Conservation (phyloP, 23 red algal genomes). For the Chondrus crispus region DNA sequence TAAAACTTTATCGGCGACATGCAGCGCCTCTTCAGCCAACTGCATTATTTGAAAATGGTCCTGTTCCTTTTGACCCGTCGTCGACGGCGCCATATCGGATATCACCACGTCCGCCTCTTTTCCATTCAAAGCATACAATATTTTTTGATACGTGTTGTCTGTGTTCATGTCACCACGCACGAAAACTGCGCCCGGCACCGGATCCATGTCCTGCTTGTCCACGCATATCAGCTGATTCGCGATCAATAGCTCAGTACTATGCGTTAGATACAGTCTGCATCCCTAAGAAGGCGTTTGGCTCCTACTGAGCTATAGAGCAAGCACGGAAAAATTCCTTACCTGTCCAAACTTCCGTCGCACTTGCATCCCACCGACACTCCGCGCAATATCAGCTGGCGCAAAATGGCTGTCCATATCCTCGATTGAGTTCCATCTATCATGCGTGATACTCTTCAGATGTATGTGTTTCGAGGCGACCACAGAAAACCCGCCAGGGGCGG, state of each 20-base stretch:
- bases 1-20: constrained; percentile 17
- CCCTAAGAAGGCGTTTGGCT: too few species aligned
- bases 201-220: constrained; percentile 58
- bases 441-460: background rate
- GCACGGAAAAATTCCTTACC: too few species aligned
- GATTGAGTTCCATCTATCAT: background rate
- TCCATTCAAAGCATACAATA: constrained; percentile 32
- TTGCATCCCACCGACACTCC: constrained; percentile 4
- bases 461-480: constrained; percentile 19
- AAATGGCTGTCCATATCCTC: background rate
- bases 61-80: constrained; percentile 46
- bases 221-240: constrained; percentile 57
- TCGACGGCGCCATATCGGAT: constrained; percentile 73
- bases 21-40: background rate
- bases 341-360: constrained; percentile 5
- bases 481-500: constrained; percentile 83
- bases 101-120: constrained; percentile 71
- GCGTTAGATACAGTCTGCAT: too few species aligned
- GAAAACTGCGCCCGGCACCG: constrained; percentile 48
- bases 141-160: background rate
- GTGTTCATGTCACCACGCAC: constrained; percentile 46
- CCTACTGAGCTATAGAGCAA: too few species aligned
- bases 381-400: background rate
- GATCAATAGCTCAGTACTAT: background rate
- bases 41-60: constrained; percentile 56